Evolutionary conservation across 257 asterid species (phyloP).

Genomic region (Paulownia fortunei): DNA sequence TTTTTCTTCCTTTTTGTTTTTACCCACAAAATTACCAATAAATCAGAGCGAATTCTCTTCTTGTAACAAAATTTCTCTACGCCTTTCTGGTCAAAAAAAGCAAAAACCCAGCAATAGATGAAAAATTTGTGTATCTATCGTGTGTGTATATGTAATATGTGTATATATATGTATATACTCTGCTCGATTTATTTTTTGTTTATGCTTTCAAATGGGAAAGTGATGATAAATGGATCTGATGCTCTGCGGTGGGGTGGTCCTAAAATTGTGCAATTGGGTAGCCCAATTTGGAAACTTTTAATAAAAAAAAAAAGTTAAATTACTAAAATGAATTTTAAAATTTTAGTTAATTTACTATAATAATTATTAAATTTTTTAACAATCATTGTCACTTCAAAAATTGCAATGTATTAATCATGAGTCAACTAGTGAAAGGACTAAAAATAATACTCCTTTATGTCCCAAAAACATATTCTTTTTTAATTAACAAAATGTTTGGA

Average conservation of each 20-base stretch:
- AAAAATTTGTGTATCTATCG: not conserved
- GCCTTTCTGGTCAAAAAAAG: not conserved
- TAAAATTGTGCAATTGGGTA: too few relatives aligned
- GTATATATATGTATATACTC: not conserved
- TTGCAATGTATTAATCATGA: too few relatives aligned
- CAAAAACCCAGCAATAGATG: not conserved
- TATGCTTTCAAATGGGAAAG: conserved; percentile 28
- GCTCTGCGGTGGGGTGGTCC: conserved; percentile 29
- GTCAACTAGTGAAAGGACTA: too few relatives aligned
- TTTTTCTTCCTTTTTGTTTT: not conserved
- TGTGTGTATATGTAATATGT: not conserved
- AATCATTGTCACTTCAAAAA: too few relatives aligned
- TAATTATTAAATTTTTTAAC: too few relatives aligned
- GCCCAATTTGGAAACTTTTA: not conserved
- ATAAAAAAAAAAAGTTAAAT: not conserved
- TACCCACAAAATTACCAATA: not conserved
- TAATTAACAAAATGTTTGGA: too few relatives aligned
- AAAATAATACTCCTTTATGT: too few relatives aligned
- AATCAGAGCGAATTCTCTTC: not conserved
- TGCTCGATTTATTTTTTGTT: conserved; percentile 17
- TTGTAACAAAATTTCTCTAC: not conserved
- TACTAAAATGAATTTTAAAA: not conserved
- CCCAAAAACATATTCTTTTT: too few relatives aligned
- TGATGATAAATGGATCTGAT: conserved; percentile 38
- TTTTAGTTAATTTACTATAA: not conserved